phyloP scores from a whole-genome alignment of 2,329 filamentous ascomycete species.

The Colletotrichum spaethianum region DNA sequence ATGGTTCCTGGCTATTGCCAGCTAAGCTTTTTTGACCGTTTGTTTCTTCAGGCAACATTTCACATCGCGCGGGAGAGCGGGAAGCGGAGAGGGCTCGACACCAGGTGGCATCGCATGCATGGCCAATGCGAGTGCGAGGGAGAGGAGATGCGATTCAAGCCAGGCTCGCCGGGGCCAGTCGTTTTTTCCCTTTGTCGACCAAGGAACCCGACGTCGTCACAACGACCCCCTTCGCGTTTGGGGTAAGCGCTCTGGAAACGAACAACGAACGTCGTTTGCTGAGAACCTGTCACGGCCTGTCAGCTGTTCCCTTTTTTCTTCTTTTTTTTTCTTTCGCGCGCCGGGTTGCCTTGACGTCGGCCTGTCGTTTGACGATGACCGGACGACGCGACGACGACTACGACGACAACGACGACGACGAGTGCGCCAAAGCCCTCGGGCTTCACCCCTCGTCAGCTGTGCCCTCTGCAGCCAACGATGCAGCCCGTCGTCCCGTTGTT shows the following conservation, averaged over 20 bases:
- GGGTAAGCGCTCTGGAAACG: slow-evolving; percentile 33
- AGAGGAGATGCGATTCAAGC: slow-evolving; percentile 13
- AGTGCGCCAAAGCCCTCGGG: slow-evolving; percentile 26
- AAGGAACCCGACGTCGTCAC: slow-evolving; percentile 19
- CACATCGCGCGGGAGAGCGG: slow-evolving; percentile 20
- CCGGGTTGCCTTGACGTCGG: slow-evolving; percentile 28
- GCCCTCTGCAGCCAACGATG: slow-evolving; percentile 31
- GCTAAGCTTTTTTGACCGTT: slow-evolving; percentile 38
- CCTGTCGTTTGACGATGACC: slow-evolving; percentile 29
- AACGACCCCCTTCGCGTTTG: slow-evolving; percentile 31
- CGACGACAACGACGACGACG: slow-evolving; percentile 3
- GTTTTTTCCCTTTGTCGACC: slow-evolving; percentile 35
- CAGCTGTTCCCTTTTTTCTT: slow-evolving; percentile 2
- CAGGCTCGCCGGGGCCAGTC: slow-evolving; percentile 28
- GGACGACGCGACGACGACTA: slow-evolving; percentile 17
- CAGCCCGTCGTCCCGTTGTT: slow-evolving; percentile 31
- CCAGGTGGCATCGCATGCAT: background rate
- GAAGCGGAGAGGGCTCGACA: slow-evolving; percentile 10
- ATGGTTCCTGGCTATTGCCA: slow-evolving; percentile 27
- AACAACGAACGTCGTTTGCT: slow-evolving; percentile 22
- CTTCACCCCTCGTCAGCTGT: slow-evolving; percentile 9
- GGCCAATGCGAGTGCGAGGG: background rate
- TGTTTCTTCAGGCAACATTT: slow-evolving; percentile 26
- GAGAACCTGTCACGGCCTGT: slow-evolving; percentile 31
- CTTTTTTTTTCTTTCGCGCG: too few relatives aligned